Evolutionary conservation across 805 yeast species (phyloP).

Genomic region (Metschnikowia noctiluminum): DNA sequence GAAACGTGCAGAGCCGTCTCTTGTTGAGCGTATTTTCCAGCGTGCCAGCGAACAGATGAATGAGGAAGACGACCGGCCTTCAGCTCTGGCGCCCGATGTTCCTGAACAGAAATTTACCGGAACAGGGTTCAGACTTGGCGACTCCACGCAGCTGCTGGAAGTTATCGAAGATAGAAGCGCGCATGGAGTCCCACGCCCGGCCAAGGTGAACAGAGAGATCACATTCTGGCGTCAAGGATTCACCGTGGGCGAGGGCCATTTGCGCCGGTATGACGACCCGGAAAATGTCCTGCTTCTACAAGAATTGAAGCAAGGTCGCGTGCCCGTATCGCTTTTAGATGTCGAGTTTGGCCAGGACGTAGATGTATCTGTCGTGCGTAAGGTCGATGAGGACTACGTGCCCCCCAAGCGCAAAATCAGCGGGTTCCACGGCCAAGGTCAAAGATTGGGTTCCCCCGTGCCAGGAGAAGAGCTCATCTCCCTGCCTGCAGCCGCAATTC

Average conservation of each 20-base stretch:
- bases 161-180: slow-evolving; percentile 30
- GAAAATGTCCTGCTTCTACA: slow-evolving; percentile 73
- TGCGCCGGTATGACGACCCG: slow-evolving; percentile 89
- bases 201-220: slow-evolving; percentile 70
- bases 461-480: slow-evolving; percentile 55
- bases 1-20: slow-evolving; percentile 34
- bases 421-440: slow-evolving; percentile 78
- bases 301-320: slow-evolving; percentile 85
- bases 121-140: slow-evolving; percentile 52
- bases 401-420: slow-evolving; percentile 62
- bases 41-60: slow-evolving; percentile 51
- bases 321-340: slow-evolving; percentile 77
- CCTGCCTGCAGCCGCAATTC: slow-evolving; percentile 7
- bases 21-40: slow-evolving; percentile 66
- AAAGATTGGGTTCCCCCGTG: slow-evolving; percentile 84
- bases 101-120: slow-evolving; percentile 41
- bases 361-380: slow-evolving; percentile 80
- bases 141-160: slow-evolving; percentile 38
- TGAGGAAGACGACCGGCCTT: slow-evolving; percentile 34
- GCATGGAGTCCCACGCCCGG: slow-evolving; percentile 21
- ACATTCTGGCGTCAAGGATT: slow-evolving; percentile 97
- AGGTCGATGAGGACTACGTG: slow-evolving; percentile 73
- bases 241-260: slow-evolving; percentile 86
- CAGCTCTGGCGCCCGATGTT: slow-evolving; percentile 19
- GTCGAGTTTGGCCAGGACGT: slow-evolving; percentile 92